These are phyloP conservation scores for Ganoderma sinense DNA, from an alignment of 1,284 basidiomycete species.

Conservation along the genomic window DNA sequence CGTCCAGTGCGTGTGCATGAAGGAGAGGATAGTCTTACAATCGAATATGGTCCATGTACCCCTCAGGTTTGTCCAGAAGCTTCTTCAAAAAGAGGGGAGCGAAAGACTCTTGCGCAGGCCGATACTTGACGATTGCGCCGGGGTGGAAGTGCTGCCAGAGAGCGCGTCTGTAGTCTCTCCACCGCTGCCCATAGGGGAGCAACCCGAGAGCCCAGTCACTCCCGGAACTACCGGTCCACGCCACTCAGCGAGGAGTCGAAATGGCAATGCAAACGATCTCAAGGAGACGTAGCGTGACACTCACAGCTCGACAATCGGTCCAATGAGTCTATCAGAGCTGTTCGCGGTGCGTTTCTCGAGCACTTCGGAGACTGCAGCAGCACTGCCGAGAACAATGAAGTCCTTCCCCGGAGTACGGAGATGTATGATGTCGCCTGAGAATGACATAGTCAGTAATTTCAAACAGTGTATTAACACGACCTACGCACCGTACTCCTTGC, in stretches of 20 bases:
- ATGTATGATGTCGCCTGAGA: not conserved
- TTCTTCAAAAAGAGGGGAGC: constrained; percentile 1
- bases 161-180: not conserved
- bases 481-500: not conserved
- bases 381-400: not conserved
- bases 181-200: not conserved
- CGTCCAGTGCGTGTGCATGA: not conserved
- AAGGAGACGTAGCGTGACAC: not conserved
- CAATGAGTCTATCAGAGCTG: not conserved
- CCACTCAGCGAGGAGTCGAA: no score
- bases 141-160: not conserved
- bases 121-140: not conserved
- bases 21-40: not conserved
- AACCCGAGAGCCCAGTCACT: not conserved
- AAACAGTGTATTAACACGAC: not conserved
- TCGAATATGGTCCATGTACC: not conserved
- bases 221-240: not conserved
- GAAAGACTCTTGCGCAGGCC: not conserved
- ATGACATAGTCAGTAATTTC: not conserved
- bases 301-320: not conserved
- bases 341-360: not conserved
- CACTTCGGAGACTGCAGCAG: not conserved
- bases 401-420: not conserved
- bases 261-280: no score
- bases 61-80: not conserved